phyloP scores from a whole-genome alignment of 2,329 filamentous ascomycete species.

The Polychaeton citri region DNA sequence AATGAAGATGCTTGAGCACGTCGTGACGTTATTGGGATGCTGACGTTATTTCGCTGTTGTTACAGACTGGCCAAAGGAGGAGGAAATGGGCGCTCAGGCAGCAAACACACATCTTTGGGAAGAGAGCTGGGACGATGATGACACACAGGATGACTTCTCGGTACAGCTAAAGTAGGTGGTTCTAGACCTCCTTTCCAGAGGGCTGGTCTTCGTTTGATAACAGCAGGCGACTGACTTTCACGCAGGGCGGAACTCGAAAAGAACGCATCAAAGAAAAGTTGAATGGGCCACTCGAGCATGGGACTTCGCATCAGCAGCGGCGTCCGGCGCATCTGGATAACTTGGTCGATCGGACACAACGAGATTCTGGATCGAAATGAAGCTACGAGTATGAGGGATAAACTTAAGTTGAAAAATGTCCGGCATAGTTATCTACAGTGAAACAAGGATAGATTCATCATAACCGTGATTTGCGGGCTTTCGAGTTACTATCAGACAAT shows the following conservation, averaged over 20 bases:
- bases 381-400: too few relatives aligned
- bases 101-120: slow-evolving; percentile 72
- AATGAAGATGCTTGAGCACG: slow-evolving; percentile 54
- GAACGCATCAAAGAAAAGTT: slow-evolving; percentile 40
- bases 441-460: slow-evolving; percentile 1
- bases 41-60: neutral
- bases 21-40: neutral
- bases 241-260: slow-evolving; percentile 83
- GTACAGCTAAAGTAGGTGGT: slow-evolving; percentile 72
- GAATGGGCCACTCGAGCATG: too few relatives aligned
- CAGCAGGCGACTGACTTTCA: slow-evolving; percentile 1
- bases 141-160: slow-evolving; percentile 92
- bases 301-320: too few relatives aligned
- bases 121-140: slow-evolving; percentile 99
- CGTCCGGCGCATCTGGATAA: too few relatives aligned
- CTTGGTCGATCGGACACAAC: too few relatives aligned
- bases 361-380: too few relatives aligned
- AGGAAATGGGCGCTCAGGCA: slow-evolving; percentile 59
- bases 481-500: neutral
- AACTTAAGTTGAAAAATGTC: too few relatives aligned
- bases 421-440: too few relatives aligned
- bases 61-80: slow-evolving; percentile 83
- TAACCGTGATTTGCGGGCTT: neutral
- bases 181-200: neutral
- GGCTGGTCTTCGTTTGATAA: neutral